Evolutionary conservation across 768 basidiomycete species (phyloP).

Genomic region (Trametes villosa): DNA sequence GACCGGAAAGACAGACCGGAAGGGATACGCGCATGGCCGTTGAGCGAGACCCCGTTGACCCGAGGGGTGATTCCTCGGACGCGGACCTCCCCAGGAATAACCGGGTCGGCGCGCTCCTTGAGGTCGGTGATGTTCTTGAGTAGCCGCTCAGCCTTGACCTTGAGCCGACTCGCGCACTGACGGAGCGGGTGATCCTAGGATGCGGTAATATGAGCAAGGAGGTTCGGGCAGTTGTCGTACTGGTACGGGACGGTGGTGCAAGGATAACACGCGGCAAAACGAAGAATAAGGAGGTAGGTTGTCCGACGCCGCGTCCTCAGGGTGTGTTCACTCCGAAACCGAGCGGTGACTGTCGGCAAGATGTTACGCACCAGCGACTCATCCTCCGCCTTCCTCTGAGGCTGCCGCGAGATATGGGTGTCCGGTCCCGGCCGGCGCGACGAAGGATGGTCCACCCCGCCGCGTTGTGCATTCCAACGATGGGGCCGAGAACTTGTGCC

Average conservation of each 20-base stretch:
- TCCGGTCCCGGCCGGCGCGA: too few species aligned
- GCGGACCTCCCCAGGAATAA: conserved; percentile 54
- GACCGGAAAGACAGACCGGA: conserved; percentile 44
- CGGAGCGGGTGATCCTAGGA: conserved; percentile 86
- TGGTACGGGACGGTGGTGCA: too few species aligned
- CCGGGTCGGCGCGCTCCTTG: conserved; percentile 76
- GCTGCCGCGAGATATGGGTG: too few species aligned
- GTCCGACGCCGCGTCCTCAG: too few species aligned
- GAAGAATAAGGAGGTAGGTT: too few species aligned
- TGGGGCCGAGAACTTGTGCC: background rate
- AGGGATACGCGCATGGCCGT: conserved; percentile 49
- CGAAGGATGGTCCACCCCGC: too few species aligned
- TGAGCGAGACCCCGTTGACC: conserved; percentile 39
- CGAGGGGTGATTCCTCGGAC: conserved; percentile 27
- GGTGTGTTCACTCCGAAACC: too few species aligned
- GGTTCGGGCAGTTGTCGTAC: too few species aligned
- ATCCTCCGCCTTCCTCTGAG: too few species aligned
- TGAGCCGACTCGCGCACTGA: conserved; percentile 77
- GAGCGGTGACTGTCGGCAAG: too few species aligned
- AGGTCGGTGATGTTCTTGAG: conserved; percentile 89
- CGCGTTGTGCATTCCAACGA: too few species aligned
- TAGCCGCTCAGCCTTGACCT: conserved; percentile 82
- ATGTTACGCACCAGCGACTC: background rate
- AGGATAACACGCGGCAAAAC: too few species aligned
- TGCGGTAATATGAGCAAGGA: background rate